A percentile compares a stretch with the other conserved stretches of the same genome.
Conservation (phyloP, 2,329 filamentous ascomycete genomes). For the Eutypella sp. region DNA sequence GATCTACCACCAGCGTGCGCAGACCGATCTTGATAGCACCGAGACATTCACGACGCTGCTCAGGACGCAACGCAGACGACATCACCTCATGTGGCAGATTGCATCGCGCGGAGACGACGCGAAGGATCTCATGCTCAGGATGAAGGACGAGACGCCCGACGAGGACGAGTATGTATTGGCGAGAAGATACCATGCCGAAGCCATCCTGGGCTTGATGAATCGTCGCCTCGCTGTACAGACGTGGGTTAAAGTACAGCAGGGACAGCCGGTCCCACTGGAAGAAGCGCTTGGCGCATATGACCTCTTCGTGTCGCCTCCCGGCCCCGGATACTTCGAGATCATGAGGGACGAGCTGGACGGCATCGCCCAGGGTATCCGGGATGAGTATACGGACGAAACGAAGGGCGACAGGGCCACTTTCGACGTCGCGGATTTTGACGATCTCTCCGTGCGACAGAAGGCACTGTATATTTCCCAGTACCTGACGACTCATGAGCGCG, state of each 20-base stretch:
- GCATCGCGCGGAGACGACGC: slow-evolving; percentile 54
- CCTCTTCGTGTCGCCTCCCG: slow-evolving; percentile 55
- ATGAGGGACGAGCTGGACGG: slow-evolving; percentile 3
- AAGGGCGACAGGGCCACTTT: slow-evolving; percentile 39
- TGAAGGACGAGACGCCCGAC: slow-evolving; percentile 38
- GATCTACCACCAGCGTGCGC: slow-evolving; percentile 35
- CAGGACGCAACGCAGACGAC: slow-evolving; percentile 46
- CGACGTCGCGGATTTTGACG: slow-evolving; percentile 37
- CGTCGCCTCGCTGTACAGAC: slow-evolving; percentile 53
- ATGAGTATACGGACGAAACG: slow-evolving; percentile 44
- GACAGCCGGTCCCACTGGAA: slow-evolving; percentile 47
- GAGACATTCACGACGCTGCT: slow-evolving; percentile 48
- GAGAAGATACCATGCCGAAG: slow-evolving; percentile 53
- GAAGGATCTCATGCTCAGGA: slow-evolving; percentile 52
- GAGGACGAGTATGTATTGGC: slow-evolving; percentile 56
- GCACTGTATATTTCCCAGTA: slow-evolving; percentile 49
- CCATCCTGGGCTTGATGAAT: slow-evolving; percentile 54
- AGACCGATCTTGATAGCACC: slow-evolving; percentile 31
- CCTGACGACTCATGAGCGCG: slow-evolving; percentile 45
- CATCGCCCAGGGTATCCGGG: slow-evolving; percentile 19
- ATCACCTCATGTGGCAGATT: slow-evolving; percentile 50
- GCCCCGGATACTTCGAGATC: slow-evolving; percentile 17
- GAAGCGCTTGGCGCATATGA: slow-evolving; percentile 58
- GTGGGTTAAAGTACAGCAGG: slow-evolving; percentile 48
- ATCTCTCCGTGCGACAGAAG: slow-evolving; percentile 41